phyloP scores from a whole-genome alignment of 345 rosid genomes.

The Rubroshorea leprosula region DNA sequence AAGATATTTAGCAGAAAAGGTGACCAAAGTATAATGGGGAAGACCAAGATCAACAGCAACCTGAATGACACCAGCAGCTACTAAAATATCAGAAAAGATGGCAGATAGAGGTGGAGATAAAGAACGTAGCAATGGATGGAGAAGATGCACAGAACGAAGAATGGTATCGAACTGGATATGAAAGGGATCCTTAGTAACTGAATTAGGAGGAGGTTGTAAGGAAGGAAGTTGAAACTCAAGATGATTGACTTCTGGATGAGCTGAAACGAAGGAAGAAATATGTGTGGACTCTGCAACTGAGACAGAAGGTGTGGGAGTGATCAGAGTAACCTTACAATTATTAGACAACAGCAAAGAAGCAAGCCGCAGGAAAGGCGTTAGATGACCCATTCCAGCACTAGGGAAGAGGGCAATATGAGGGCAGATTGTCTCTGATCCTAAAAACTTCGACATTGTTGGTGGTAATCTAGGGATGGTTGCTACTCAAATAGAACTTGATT shows the following conservation, averaged over 20 bases:
- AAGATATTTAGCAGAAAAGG: background rate
- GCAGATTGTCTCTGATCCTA: too few relatives aligned
- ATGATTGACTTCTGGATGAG: conserved; percentile 26
- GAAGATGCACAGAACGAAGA: conserved; percentile 31
- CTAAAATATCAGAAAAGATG: conserved; percentile 8
- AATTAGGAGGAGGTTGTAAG: too few relatives aligned
- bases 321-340: conserved; percentile 30
- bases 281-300: conserved; percentile 29
- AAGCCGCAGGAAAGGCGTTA: conserved; percentile 39
- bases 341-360: conserved; percentile 25
- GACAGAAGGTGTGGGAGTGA: conserved; percentile 30
- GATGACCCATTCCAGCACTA: conserved; percentile 41
- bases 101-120: conserved; percentile 24
- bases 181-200: conserved; percentile 31
- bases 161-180: conserved; percentile 29
- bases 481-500: too few relatives aligned
- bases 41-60: background rate
- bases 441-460: too few relatives aligned
- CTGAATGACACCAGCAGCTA: too few relatives aligned
- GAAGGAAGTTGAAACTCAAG: conserved; percentile 21
- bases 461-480: too few relatives aligned
- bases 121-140: conserved; percentile 25
- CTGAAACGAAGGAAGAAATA: conserved; percentile 27
- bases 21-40: background rate
- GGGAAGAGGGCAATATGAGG: conserved; percentile 37